Conservation (phyloP, 2,329 filamentous ascomycete genomes). For the Corinectria fuckeliana region DNA sequence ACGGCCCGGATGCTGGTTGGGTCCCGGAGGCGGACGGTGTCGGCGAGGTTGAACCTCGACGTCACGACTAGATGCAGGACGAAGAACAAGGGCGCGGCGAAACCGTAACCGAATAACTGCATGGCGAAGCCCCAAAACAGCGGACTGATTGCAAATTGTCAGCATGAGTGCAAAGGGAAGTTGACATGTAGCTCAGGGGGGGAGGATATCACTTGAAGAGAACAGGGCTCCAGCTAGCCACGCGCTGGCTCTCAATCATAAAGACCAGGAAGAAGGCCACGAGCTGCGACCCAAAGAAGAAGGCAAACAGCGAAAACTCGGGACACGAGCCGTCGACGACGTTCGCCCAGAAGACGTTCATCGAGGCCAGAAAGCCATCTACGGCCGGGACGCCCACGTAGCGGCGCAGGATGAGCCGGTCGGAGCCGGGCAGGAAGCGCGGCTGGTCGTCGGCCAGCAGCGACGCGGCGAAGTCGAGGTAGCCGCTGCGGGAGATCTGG, state of each 20-base stretch:
- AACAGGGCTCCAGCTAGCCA: constrained; percentile 11
- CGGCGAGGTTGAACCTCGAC: constrained; percentile 4
- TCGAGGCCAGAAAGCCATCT: constrained; percentile 25
- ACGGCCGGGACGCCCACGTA: constrained; percentile 27
- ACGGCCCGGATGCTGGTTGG: constrained; percentile 25
- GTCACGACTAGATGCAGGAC: constrained; percentile 30
- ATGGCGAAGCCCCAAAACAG: constrained; percentile 32
- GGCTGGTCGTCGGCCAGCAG: constrained; percentile 25
- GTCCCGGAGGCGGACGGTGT: constrained; percentile 29
- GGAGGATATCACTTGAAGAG: constrained; percentile 29
- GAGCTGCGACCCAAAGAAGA: constrained; percentile 34
- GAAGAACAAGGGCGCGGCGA: constrained; percentile 30
- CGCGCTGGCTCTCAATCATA: constrained; percentile 29
- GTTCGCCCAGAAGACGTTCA: constrained; percentile 33
- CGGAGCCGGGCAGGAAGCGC: constrained; percentile 30
- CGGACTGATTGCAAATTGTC: constrained; percentile 18
- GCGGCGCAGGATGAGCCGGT: constrained; percentile 23
- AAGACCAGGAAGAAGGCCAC: constrained; percentile 28
- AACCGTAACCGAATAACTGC: constrained; percentile 33
- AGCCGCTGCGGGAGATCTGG: constrained; percentile 35
- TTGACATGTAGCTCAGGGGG: not conserved
- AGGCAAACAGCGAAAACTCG: constrained; percentile 27
- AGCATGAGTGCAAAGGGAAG: not conserved
- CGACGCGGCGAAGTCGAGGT: constrained; percentile 9
- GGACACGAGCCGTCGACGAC: constrained; percentile 33